Evolutionary conservation across 495 filamentous ascomycete genomes (phyloP).

Genomic region (Neurospora tetrasperma): DNA sequence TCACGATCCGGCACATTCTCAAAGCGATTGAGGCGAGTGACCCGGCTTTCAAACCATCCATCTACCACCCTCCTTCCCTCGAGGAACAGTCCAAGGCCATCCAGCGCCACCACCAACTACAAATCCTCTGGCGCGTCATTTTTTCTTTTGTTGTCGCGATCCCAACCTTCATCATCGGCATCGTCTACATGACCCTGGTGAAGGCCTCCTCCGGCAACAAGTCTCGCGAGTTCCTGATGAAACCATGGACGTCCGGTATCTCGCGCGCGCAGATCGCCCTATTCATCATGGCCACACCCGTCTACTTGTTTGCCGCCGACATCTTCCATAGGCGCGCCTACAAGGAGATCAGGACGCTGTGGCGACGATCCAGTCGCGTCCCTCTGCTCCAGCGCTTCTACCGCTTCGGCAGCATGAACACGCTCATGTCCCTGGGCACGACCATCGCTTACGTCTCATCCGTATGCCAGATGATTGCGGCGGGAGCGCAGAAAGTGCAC

Average conservation of each 20-base stretch:
- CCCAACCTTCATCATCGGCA: conserved; percentile 81
- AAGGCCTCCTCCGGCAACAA: conserved; percentile 33
- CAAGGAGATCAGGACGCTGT: conserved; percentile 70
- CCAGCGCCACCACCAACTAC: conserved; percentile 49
- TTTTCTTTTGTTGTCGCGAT: conserved; percentile 67
- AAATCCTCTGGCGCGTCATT: conserved; percentile 53
- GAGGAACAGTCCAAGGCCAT: conserved; percentile 74
- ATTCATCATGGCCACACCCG: conserved; percentile 77
- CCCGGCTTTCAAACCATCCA: conserved; percentile 49
- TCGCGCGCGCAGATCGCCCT: conserved; percentile 72
- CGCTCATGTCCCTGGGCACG: conserved; percentile 82
- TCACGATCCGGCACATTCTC: conserved; percentile 72
- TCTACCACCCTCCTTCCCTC: conserved; percentile 74
- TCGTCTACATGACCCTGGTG: conserved; percentile 84
- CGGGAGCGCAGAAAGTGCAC: conserved; percentile 35
- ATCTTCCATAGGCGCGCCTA: conserved; percentile 71
- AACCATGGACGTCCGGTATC: conserved; percentile 62
- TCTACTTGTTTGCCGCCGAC: conserved; percentile 84
- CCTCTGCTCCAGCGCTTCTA: conserved; percentile 73
- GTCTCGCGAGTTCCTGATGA: conserved; percentile 53
- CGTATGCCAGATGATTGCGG: conserved; percentile 64
- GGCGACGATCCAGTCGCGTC: conserved; percentile 68
- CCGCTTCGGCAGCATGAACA: conserved; percentile 94
- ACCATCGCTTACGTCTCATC: conserved; percentile 82
- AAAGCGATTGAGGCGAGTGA: conserved; percentile 54